Conservation (phyloP, 2,329 filamentous ascomycete species). For the Cladosporium oxysporum region DNA sequence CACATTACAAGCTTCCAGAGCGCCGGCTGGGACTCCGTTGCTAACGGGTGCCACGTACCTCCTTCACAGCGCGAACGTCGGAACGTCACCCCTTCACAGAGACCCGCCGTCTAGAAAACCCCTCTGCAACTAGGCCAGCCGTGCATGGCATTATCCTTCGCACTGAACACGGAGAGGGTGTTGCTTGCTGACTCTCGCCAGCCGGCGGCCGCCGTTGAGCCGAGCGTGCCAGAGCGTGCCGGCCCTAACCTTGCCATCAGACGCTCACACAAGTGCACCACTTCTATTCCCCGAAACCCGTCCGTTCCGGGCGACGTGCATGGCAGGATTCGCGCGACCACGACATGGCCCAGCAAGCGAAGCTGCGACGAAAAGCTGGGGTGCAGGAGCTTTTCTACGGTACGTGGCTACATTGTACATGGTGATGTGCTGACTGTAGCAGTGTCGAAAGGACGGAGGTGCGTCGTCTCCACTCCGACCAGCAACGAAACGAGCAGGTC, state of each 20-base stretch:
- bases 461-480: neutral
- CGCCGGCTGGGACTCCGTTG: neutral
- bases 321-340: slow-evolving; percentile 4
- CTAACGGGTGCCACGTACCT: neutral
- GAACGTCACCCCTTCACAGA: neutral
- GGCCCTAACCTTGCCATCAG: slow-evolving; percentile 9
- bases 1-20: neutral
- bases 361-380: slow-evolving; percentile 3
- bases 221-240: slow-evolving; percentile 9
- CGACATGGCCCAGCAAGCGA: slow-evolving; percentile 4
- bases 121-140: neutral
- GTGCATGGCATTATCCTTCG: neutral
- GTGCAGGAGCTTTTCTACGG: neutral
- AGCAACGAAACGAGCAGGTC: neutral
- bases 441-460: neutral
- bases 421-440: neutral
- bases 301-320: slow-evolving; percentile 19
- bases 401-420: neutral
- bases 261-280: neutral
- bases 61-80: neutral
- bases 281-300: slow-evolving; percentile 11
- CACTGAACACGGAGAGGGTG: slow-evolving; percentile 3
- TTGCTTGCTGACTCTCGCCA: slow-evolving; percentile 2
- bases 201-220: slow-evolving; percentile 18
- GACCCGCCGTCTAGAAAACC: neutral